A percentile compares a stretch with the other conserved stretches of the same genome.
phyloP scores from a whole-genome alignment of 352 stramenopile genomes.

The Sclerospora graminicola region DNA sequence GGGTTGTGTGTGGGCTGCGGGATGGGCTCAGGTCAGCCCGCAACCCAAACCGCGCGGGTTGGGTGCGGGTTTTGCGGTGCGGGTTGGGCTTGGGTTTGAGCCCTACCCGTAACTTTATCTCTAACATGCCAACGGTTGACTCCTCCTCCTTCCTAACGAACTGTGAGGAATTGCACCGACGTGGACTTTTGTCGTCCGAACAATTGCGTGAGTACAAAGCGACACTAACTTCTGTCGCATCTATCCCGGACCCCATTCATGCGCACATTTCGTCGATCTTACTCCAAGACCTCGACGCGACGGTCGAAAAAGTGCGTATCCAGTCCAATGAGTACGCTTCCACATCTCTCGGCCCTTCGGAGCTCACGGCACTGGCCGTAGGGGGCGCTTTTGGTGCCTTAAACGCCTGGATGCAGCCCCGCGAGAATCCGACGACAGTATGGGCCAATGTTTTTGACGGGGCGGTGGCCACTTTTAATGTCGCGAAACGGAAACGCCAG shows the following conservation, averaged over 20 bases:
- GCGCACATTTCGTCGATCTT: slow-evolving; percentile 20
- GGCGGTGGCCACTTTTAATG: slow-evolving; percentile 63
- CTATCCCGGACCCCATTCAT: background rate
- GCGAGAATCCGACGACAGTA: slow-evolving; percentile 17
- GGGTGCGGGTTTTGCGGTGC: no score
- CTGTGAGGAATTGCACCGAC: slow-evolving; percentile 27
- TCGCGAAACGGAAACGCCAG: slow-evolving; percentile 44
- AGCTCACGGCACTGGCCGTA: slow-evolving; percentile 50
- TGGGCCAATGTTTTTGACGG: slow-evolving; percentile 69
- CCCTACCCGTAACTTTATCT: background rate
- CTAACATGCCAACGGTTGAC: background rate
- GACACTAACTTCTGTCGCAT: slow-evolving; percentile 1
- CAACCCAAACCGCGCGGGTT: no score
- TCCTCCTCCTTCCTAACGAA: slow-evolving; percentile 20
- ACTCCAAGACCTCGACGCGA: slow-evolving; percentile 32
- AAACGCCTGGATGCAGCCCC: slow-evolving; percentile 52
- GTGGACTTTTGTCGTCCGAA: slow-evolving; percentile 20
- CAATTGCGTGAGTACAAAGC: slow-evolving; percentile 25
- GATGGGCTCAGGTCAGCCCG: no score
- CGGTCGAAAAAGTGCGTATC: slow-evolving; percentile 36
- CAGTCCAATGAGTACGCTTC: slow-evolving; percentile 44
- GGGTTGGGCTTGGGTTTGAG: no score
- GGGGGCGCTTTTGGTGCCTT: slow-evolving; percentile 54
- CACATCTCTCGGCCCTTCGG: slow-evolving; percentile 32
- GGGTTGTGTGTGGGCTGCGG: no score